Evolutionary conservation across 345 rosid genomes (phyloP).

Genomic region (Eutrema heterophyllum): DNA sequence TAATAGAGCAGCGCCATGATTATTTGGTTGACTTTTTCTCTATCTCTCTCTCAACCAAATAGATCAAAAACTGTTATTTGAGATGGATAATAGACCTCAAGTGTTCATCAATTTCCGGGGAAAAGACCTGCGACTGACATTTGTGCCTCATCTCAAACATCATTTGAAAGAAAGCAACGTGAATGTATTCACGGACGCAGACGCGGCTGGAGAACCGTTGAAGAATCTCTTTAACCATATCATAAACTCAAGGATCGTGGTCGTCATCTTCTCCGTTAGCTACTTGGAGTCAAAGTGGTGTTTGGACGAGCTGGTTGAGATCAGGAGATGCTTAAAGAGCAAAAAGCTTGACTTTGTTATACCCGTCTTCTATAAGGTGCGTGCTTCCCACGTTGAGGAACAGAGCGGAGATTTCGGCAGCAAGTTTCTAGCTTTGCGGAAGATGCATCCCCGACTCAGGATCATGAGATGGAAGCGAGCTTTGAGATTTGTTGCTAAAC

Average conservation of each 20-base stretch:
- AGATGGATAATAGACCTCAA: background rate
- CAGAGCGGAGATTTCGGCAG: constrained; percentile 6
- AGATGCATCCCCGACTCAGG: background rate
- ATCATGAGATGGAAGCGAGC: background rate
- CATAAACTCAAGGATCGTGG: background rate
- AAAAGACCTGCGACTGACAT: background rate
- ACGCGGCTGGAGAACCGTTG: background rate
- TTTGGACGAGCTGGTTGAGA: background rate
- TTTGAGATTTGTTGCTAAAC: background rate
- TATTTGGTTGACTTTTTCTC: too few species aligned
- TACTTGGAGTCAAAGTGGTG: constrained; percentile 12
- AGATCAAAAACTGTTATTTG: background rate
- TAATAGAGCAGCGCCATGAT: too few species aligned
- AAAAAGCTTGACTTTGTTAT: background rate
- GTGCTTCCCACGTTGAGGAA: background rate
- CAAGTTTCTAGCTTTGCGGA: background rate
- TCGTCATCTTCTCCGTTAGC: constrained; percentile 9
- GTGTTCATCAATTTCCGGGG: constrained; percentile 18
- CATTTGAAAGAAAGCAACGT: background rate
- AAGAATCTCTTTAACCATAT: background rate
- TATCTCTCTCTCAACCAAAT: too few species aligned
- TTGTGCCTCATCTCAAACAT: background rate
- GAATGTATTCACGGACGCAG: constrained; percentile 20
- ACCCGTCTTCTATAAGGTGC: constrained; percentile 7
- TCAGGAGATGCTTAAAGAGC: background rate